Evolutionary conservation across 73 alveolate genomes (phyloP).

Genomic region (Halteria grandinella): DNA sequence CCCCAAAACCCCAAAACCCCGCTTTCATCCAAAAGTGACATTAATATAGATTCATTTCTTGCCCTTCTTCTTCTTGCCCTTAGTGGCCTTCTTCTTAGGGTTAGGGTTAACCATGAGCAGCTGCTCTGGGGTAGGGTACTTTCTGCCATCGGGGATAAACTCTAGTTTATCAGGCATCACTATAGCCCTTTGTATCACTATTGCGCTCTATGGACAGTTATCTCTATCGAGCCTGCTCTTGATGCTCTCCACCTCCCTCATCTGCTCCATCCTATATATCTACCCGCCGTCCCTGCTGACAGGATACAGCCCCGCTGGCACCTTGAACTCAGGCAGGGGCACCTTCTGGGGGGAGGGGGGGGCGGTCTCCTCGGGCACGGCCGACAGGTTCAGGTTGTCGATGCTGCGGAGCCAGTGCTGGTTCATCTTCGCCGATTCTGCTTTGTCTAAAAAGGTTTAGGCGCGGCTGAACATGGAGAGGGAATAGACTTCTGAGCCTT

Average conservation of each 20-base stretch:
- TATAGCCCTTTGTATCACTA: slow-evolving; percentile 38
- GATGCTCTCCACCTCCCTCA: slow-evolving; percentile 51
- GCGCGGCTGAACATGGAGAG: slow-evolving; percentile 28
- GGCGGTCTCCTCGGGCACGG: slow-evolving; percentile 40
- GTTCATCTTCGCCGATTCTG: slow-evolving; percentile 16
- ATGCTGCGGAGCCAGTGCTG: slow-evolving; percentile 2
- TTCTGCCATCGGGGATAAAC: slow-evolving; percentile 2
- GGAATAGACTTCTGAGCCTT: slow-evolving; percentile 37
- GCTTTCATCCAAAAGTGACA: too few species aligned
- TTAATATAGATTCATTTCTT: too few species aligned
- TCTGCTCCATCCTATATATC: slow-evolving; percentile 44
- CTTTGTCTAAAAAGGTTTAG: too few species aligned
- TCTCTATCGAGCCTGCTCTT: slow-evolving; percentile 55
- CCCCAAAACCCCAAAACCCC: too few species aligned
- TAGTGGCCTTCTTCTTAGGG: slow-evolving; percentile 60
- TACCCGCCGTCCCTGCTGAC: slow-evolving; percentile 23
- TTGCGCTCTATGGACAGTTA: slow-evolving; percentile 24
- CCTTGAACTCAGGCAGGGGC: slow-evolving; percentile 35
- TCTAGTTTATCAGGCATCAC: slow-evolving; percentile 57
- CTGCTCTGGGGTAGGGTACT: slow-evolving; percentile 37
- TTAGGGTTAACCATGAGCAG: slow-evolving; percentile 58
- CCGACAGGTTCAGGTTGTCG: slow-evolving; percentile 8
- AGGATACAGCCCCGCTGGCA: background rate
- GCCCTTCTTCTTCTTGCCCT: slow-evolving; percentile 46
- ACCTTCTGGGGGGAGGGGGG: background rate